Evolutionary conservation across 371 early-diverging fungal genomes (phyloP).

Genomic region (Syncephalastrum sp.): DNA sequence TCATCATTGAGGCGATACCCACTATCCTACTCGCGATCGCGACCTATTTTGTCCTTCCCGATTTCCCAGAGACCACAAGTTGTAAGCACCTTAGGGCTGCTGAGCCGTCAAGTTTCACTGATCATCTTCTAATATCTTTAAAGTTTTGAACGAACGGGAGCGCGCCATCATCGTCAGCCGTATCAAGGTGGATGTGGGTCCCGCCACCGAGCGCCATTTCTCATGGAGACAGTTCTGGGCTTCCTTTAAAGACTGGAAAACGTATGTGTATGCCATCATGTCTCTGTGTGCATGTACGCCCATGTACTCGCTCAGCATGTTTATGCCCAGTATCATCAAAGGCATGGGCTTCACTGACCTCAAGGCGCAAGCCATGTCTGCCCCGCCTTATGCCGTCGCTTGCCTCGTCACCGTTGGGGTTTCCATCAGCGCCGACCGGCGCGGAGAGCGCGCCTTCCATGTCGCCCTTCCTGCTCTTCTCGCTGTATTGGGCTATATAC

Average conservation of each 20-base stretch:
- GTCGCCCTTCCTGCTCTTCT: constrained; percentile 55
- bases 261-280: constrained; percentile 52
- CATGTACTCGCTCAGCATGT: constrained; percentile 6
- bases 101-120: background rate
- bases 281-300: constrained; percentile 55
- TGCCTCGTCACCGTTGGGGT: constrained; percentile 50
- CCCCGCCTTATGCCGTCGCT: constrained; percentile 22
- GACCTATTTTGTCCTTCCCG: constrained; percentile 64
- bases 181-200: constrained; percentile 59
- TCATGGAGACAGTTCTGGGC: constrained; percentile 58
- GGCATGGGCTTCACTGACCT: no score
- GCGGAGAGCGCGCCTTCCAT: constrained; percentile 60
- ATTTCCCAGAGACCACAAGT: constrained; percentile 68
- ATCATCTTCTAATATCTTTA: background rate
- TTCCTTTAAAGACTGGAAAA: constrained; percentile 57
- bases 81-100: constrained; percentile 29
- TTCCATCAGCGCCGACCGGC: constrained; percentile 63
- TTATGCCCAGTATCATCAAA: constrained; percentile 12
- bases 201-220: constrained; percentile 56
- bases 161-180: constrained; percentile 55
- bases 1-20: constrained; percentile 73
- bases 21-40: constrained; percentile 60
- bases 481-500: constrained; percentile 61
- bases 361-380: background rate
- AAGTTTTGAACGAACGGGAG: constrained; percentile 56